phyloP scores from a whole-genome alignment of 2,329 filamentous ascomycete species.

The Eutypa lata region DNA sequence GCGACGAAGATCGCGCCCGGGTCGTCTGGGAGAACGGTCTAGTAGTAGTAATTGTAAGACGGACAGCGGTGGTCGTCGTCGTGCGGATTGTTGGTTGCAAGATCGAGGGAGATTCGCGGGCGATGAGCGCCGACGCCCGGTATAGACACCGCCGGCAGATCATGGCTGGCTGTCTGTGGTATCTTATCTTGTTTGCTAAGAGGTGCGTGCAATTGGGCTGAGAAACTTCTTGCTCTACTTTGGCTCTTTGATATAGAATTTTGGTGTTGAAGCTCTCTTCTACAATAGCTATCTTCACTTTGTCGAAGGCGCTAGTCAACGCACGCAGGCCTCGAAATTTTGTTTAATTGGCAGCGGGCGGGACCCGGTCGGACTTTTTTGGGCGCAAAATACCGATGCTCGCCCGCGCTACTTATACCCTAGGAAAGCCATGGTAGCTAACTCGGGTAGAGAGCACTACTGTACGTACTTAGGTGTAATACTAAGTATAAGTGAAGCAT shows the following conservation, averaged over 20 bases:
- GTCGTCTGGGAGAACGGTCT: conserved; percentile 40
- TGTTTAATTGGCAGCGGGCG: conserved; percentile 13
- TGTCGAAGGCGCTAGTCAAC: not conserved
- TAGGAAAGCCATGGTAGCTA: too few species aligned
- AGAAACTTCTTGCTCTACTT: too few species aligned
- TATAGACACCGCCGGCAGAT: conserved; percentile 50
- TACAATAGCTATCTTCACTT: not conserved
- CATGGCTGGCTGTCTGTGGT: conserved; percentile 23
- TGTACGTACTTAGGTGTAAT: too few species aligned
- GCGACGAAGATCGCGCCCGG: conserved; percentile 28
- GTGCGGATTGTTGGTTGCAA: conserved; percentile 6
- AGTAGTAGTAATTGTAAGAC: conserved; percentile 15
- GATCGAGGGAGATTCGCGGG: not conserved
- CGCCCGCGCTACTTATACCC: not conserved
- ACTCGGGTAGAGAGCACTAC: too few species aligned
- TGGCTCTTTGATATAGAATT: conserved; percentile 1
- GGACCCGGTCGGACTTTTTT: conserved; percentile 24
- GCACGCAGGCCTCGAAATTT: conserved; percentile 28
- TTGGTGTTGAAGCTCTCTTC: conserved; percentile 1
- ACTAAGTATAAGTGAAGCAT: too few species aligned
- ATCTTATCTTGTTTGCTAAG: not conserved
- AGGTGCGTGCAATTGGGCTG: too few species aligned
- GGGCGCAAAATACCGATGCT: conserved; percentile 19
- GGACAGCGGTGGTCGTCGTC: conserved; percentile 10
- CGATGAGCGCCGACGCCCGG: conserved; percentile 30